A percentile compares a stretch with the other conserved stretches of the same genome.
Evolutionary conservation across 768 basidiomycete genomes (phyloP).

Genomic region (Neoboletus brunneissimus): DNA sequence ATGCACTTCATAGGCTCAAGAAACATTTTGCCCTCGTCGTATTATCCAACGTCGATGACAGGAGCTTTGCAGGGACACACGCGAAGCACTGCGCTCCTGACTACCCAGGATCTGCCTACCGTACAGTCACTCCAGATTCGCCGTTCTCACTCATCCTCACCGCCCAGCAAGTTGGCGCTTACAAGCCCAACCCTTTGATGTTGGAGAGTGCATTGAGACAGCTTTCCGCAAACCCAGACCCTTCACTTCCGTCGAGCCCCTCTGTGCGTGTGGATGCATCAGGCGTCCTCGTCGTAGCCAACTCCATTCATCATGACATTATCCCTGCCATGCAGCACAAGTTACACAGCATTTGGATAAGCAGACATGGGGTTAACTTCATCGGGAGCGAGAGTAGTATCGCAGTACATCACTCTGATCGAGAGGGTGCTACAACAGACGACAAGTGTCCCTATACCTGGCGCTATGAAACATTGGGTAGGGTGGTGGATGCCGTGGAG

Average conservation of each 20-base stretch:
- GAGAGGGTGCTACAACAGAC: constrained; percentile 13
- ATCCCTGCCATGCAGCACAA: constrained; percentile 57
- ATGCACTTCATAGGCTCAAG: constrained; percentile 58
- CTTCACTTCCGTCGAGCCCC: constrained; percentile 19
- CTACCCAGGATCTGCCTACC: constrained; percentile 34
- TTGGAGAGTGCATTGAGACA: constrained; percentile 33
- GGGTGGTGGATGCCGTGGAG: constrained; percentile 59
- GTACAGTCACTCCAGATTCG: constrained; percentile 42
- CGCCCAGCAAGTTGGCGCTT: constrained; percentile 69
- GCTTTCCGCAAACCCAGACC: constrained; percentile 20
- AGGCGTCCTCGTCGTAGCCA: constrained; percentile 63
- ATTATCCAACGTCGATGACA: constrained; percentile 71
- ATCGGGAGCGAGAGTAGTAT: constrained; percentile 35
- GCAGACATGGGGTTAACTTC: constrained; percentile 35
- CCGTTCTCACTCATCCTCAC: constrained; percentile 67
- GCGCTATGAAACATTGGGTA: constrained; percentile 58
- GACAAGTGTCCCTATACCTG: constrained; percentile 40
- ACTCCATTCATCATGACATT: constrained; percentile 66
- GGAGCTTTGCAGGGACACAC: constrained; percentile 60
- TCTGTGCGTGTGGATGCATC: constrained; percentile 30
- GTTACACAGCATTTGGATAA: constrained; percentile 64
- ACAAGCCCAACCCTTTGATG: constrained; percentile 58
- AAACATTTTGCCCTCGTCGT: constrained; percentile 67
- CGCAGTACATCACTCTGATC: constrained; percentile 32
- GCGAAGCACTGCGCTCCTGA: constrained; percentile 38